phyloP scores from a whole-genome alignment of 2,329 filamentous ascomycete genomes.

The Thelonectria rubi region DNA sequence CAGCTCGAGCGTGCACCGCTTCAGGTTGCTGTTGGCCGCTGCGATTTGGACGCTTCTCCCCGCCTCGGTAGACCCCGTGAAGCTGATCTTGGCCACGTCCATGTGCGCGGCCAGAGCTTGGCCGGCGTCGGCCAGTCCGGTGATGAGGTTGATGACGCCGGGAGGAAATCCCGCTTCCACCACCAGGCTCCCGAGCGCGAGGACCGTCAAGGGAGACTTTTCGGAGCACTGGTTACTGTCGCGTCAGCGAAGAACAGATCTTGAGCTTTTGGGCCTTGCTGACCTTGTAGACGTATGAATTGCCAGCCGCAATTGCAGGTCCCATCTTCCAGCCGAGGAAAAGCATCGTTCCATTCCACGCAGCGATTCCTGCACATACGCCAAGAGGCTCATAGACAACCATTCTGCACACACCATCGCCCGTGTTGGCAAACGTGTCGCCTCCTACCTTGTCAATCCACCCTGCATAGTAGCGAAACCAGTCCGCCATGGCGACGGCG shows the following conservation, averaged over 20 bases:
- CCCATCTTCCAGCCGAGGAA: not conserved
- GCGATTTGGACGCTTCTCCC: slow-evolving; percentile 78
- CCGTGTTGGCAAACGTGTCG: too few species aligned
- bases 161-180: slow-evolving; percentile 76
- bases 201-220: too few species aligned
- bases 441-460: too few species aligned
- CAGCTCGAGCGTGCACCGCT: slow-evolving; percentile 73
- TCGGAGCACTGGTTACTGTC: too few species aligned
- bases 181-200: too few species aligned
- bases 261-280: not conserved
- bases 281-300: not conserved
- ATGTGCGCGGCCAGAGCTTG: slow-evolving; percentile 73
- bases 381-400: too few species aligned
- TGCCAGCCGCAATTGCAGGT: not conserved
- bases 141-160: slow-evolving; percentile 78
- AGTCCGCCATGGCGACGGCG: too few species aligned
- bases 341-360: not conserved
- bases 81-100: slow-evolving; percentile 76
- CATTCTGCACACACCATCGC: too few species aligned
- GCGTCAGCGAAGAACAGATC: too few species aligned
- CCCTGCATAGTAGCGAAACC: too few species aligned
- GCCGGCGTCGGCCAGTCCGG: slow-evolving; percentile 75
- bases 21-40: slow-evolving; percentile 69
- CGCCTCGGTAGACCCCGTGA: slow-evolving; percentile 78
- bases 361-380: not conserved